These are phyloP conservation scores for Blumeria hordei DNA, from an alignment of 2,329 filamentous ascomycete species.

Conservation along the genomic window DNA sequence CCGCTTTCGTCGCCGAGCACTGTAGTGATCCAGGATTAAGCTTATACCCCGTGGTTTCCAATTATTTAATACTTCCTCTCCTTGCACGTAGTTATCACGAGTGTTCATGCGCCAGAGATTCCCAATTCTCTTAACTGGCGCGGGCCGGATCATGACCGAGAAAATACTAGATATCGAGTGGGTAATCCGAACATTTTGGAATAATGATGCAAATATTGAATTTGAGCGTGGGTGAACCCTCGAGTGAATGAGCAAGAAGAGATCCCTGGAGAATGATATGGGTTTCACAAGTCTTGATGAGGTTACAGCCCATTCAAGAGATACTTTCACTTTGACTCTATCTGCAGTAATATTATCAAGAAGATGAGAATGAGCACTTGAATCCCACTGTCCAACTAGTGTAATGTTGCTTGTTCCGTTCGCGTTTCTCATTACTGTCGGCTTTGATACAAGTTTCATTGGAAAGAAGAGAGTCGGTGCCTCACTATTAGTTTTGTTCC, in stretches of 20 bases:
- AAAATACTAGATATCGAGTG: conserved; percentile 74
- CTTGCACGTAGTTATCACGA: conserved; percentile 84
- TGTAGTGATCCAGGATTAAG: conserved; percentile 68
- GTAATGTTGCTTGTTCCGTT: conserved; percentile 78
- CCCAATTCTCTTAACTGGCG: conserved; percentile 71
- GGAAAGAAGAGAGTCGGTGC: conserved; percentile 48
- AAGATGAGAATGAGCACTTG: conserved; percentile 74
- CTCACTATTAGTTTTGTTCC: conserved; percentile 62
- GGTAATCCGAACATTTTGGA: conserved; percentile 64
- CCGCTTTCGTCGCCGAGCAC: conserved; percentile 45
- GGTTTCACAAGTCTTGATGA: conserved; percentile 69
- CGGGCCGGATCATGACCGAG: conserved; percentile 62
- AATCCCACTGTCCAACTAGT: conserved; percentile 88
- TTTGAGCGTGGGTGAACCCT: conserved; percentile 66
- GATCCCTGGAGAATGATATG: conserved; percentile 63
- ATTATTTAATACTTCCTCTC: conserved; percentile 61
- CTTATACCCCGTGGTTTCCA: conserved; percentile 85
- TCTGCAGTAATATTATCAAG: conserved; percentile 88
- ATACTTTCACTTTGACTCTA: conserved; percentile 74
- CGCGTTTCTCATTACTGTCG: conserved; percentile 59
- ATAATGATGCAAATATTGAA: conserved; percentile 69
- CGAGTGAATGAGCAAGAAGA: conserved; percentile 63
- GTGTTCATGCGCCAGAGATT: conserved; percentile 96
- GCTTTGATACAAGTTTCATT: conserved; percentile 53
- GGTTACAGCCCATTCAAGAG: conserved; percentile 62